Conservation (phyloP, 371 early-diverging fungal species). For the Circinella minor region DNA sequence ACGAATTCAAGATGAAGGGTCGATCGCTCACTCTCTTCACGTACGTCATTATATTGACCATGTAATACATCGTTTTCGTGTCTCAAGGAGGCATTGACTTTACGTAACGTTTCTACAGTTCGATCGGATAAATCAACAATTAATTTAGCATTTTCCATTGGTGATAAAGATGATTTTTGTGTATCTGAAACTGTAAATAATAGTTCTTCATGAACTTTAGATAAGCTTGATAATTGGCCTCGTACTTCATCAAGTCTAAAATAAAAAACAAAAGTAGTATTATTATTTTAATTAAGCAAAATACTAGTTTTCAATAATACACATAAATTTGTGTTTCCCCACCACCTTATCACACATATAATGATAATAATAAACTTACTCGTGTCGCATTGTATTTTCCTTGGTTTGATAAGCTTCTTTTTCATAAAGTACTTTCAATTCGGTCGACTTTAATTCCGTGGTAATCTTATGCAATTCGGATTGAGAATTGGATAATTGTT, state of each 20-base stretch:
- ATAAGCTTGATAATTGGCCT: conserved; percentile 21
- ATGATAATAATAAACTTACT: background rate
- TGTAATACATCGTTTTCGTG: conserved; percentile 30
- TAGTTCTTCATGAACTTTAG: conserved; percentile 19
- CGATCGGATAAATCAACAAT: conserved; percentile 6
- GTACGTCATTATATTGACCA: conserved; percentile 21
- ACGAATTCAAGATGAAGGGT: conserved; percentile 25
- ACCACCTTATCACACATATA: background rate
- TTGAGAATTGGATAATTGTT: background rate
- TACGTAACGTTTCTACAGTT: conserved; percentile 20
- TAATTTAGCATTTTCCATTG: conserved; percentile 1
- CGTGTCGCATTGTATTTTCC: background rate
- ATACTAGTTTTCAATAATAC: no score
- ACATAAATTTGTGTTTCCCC: no score
- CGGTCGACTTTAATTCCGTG: background rate
- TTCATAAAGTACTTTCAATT: background rate
- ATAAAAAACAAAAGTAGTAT: background rate
- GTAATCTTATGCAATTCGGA: background rate
- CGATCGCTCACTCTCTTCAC: conserved; percentile 18
- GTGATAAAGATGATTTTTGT: conserved; percentile 2
- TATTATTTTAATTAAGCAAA: background rate
- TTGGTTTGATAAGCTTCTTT: conserved; percentile 5
- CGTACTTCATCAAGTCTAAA: conserved; percentile 23
- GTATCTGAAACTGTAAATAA: conserved; percentile 14
- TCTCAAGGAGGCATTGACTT: conserved; percentile 24